Evolutionary conservation across 176 grass and related monocot species (phyloP), one percentile per base, ranked within the genome.

Genomic region (Rhynchospora pubera): DNA sequence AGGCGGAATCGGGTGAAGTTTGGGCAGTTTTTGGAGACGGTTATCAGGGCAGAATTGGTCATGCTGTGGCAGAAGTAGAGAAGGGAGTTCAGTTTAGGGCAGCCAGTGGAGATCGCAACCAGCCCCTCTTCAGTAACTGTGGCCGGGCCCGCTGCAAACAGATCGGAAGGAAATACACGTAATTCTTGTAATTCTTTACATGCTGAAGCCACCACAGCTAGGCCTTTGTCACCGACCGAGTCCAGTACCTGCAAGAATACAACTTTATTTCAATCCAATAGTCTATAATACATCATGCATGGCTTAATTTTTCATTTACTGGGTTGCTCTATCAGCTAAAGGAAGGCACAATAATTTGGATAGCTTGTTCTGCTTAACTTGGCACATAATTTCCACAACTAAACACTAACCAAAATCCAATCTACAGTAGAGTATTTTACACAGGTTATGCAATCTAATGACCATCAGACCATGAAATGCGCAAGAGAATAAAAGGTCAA

Each of bases 121-220:
- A 96, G 68, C 12, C 93, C 93, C 84, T 92, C 88, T 84, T 96
- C 90, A 58, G 93, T 97, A 53, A 93, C 85, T 28, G n/a, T 74
- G 32, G 72, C 68, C 34, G 28, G 58, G 45, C 18, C 78, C 55
- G 22, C 61, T n/a, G 30, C 80, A 50, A 72, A 32, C 45, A 52
- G 43, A 55, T 85, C 50, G 0, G 74, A 75, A 45, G 71, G 93
- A 55, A 91, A 89, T 64, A 92, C 83, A 24, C 93, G 86, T 79
- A 96, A 84, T 61, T 96, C 90, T 44, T 90, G 84, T 22, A 96
- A 88, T 42, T 87, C 84, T 13, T 61, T 50, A 78, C 93, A 96
- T 66, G 84, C 84, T 56, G 44, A 78, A 71, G 86, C 86, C 72
- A 96, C 86, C 46, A 69, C 79, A 62, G 83, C 80, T 78, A 96